These are phyloP conservation scores for Haplosporangium gracile DNA, from an alignment of 192 early-diverging fungal species.

Conservation along the genomic window DNA sequence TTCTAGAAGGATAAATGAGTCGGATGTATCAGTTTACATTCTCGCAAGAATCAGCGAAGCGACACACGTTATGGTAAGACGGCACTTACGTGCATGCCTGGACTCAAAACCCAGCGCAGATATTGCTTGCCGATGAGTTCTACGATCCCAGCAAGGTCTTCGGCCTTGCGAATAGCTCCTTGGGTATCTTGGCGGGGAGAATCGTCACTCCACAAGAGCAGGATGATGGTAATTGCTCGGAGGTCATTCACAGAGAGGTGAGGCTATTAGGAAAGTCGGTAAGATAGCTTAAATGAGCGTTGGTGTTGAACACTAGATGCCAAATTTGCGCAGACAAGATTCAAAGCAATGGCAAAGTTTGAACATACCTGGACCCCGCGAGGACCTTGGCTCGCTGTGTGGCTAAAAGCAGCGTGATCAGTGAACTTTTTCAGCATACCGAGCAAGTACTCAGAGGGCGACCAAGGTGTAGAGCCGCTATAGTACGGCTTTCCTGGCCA, in stretches of 20 bases:
- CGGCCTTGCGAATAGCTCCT: background rate
- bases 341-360: background rate
- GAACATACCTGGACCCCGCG: slow-evolving; percentile 30
- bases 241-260: slow-evolving; percentile 30
- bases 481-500: background rate
- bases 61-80: background rate
- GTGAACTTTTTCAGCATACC: slow-evolving; percentile 14
- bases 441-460: slow-evolving; percentile 12
- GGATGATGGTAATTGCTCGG: slow-evolving; percentile 10
- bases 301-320: background rate
- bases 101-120: slow-evolving; percentile 45
- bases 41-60: background rate
- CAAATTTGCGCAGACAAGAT: background rate
- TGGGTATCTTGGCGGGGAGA: background rate
- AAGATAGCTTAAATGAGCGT: background rate
- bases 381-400: slow-evolving; percentile 34
- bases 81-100: slow-evolving; percentile 43
- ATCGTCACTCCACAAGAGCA: slow-evolving; percentile 26
- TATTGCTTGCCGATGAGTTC: slow-evolving; percentile 35
- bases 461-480: background rate
- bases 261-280: slow-evolving; percentile 13
- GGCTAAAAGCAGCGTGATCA: slow-evolving; percentile 6
- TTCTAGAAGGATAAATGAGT: slow-evolving; percentile 13
- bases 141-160: slow-evolving; percentile 2
- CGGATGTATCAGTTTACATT: background rate